phyloP scores from a whole-genome alignment of 805 yeast species.

The Torulaspora quercuum region DNA sequence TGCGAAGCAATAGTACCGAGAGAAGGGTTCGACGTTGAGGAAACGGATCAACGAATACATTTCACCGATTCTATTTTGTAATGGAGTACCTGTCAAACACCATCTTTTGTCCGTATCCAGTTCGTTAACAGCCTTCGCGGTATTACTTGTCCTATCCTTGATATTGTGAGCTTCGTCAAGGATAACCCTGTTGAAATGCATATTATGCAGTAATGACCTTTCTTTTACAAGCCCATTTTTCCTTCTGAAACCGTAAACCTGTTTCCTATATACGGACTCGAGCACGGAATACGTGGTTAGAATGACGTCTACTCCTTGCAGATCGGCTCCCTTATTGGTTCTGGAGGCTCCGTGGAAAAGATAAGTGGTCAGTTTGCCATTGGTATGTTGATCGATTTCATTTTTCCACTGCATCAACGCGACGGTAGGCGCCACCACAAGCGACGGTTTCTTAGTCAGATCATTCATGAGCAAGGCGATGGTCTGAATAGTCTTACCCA shows the following conservation, averaged over 20 bases:
- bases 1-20: conserved; percentile 86
- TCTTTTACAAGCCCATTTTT: conserved; percentile 70
- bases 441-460: conserved; percentile 60
- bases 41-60: conserved; percentile 88
- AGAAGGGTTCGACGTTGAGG: conserved; percentile 78
- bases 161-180: conserved; percentile 97
- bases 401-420: conserved; percentile 97
- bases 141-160: conserved; percentile 89
- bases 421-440: conserved; percentile 98
- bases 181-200: conserved; percentile 78
- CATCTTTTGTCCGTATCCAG: conserved; percentile 72
- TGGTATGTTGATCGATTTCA: conserved; percentile 84
- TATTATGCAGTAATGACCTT: conserved; percentile 65
- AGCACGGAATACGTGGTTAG: conserved; percentile 90
- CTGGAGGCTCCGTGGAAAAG: conserved; percentile 86
- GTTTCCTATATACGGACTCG: conserved; percentile 82
- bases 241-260: conserved; percentile 76
- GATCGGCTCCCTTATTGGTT: conserved; percentile 51
- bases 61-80: conserved; percentile 95
- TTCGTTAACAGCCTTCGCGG: conserved; percentile 85
- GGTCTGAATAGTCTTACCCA: conserved; percentile 98
- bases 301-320: conserved; percentile 62
- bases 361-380: conserved; percentile 60
- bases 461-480: conserved; percentile 81
- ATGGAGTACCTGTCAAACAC: conserved; percentile 94